phyloP scores from a whole-genome alignment of 2,329 filamentous ascomycete species.

The Truncatella angustata region DNA sequence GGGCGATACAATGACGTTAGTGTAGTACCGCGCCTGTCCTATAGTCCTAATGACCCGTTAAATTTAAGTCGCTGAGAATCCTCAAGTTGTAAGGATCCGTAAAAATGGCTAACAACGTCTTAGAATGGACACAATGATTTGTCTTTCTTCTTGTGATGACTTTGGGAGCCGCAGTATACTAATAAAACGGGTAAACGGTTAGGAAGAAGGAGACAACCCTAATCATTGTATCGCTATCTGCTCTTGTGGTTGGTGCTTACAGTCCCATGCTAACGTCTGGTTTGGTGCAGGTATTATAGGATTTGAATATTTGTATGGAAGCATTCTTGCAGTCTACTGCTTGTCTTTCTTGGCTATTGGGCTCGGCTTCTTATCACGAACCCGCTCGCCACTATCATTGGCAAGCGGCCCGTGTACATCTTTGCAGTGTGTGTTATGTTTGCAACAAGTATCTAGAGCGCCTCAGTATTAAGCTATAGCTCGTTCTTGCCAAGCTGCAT shows the following conservation, averaged over 20 bases:
- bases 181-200: too few species aligned
- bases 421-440: constrained; percentile 47
- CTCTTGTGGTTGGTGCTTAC: constrained; percentile 48
- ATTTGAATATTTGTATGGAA: constrained; percentile 41
- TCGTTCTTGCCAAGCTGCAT: constrained; percentile 46
- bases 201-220: constrained; percentile 45
- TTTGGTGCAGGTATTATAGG: constrained; percentile 42
- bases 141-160: too few species aligned
- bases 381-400: constrained; percentile 49
- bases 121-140: too few species aligned
- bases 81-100: too few species aligned
- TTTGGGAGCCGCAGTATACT: too few species aligned
- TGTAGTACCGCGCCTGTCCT: too few species aligned
- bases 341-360: constrained; percentile 47
- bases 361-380: constrained; percentile 47
- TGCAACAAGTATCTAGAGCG: constrained; percentile 46
- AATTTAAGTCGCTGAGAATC: too few species aligned
- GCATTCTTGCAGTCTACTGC: constrained; percentile 43
- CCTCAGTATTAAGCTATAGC: constrained; percentile 38
- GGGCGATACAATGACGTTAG: too few species aligned
- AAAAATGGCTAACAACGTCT: too few species aligned
- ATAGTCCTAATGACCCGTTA: too few species aligned
- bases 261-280: constrained; percentile 51
- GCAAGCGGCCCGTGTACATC: constrained; percentile 49
- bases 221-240: constrained; percentile 42